phyloP scores from a whole-genome alignment of 1,139 yeast genomes.

The Eremothecium cymbalariae region DNA sequence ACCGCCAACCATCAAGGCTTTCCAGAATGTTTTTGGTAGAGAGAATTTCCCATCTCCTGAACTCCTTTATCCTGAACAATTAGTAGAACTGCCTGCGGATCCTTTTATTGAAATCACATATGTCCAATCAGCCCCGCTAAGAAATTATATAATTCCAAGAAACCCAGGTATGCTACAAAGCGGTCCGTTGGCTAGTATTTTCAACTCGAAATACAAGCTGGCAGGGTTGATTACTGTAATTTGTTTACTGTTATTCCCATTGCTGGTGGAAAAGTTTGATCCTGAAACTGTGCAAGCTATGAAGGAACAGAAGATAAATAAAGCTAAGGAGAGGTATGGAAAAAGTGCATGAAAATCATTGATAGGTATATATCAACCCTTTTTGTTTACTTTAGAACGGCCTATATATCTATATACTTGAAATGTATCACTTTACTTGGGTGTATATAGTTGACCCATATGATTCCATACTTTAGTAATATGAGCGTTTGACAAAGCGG shows the following conservation, averaged over 20 bases:
- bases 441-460: no score
- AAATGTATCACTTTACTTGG: no score
- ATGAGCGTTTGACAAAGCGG: not conserved
- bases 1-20: conserved; percentile 22
- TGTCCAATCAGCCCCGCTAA: conserved; percentile 27
- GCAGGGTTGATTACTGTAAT: conserved; percentile 27
- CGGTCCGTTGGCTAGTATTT: conserved; percentile 33
- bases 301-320: conserved; percentile 28
- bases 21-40: conserved; percentile 29
- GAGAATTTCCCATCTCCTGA: conserved; percentile 31
- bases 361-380: no score
- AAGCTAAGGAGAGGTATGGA: conserved; percentile 24
- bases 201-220: conserved; percentile 34
- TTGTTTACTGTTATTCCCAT: conserved; percentile 28
- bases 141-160: conserved; percentile 30
- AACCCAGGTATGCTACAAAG: conserved; percentile 28
- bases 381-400: no score
- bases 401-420: no score
- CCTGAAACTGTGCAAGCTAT: conserved; percentile 34
- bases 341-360: no score
- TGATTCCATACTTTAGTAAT: not conserved
- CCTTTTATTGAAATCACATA: conserved; percentile 23
- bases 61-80: conserved; percentile 25
- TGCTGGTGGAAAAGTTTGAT: conserved; percentile 33
- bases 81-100: conserved; percentile 18